These are phyloP conservation scores for Mucor ambiguus DNA, from an alignment of 371 early-diverging fungal species.

Conservation along the genomic window DNA sequence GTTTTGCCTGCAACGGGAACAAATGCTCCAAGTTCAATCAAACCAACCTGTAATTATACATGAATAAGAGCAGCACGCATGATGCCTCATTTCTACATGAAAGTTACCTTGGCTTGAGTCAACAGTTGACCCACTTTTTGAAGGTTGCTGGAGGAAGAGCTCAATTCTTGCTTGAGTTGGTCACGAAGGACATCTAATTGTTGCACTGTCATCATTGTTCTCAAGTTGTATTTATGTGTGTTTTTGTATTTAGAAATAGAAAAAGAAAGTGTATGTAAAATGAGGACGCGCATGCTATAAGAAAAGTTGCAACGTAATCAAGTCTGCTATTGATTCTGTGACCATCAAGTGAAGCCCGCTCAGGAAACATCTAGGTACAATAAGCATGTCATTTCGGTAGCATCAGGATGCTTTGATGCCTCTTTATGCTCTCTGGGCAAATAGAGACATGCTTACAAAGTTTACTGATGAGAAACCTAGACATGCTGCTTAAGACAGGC, in stretches of 20 bases:
- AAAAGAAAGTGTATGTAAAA: background rate
- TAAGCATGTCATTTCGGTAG: too few species aligned
- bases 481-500: too few species aligned
- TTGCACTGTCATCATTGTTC: conserved; percentile 27
- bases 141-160: conserved; percentile 70
- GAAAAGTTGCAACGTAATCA: conserved; percentile 15
- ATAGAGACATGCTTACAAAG: too few species aligned
- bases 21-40: conserved; percentile 76
- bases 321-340: background rate
- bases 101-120: conserved; percentile 78
- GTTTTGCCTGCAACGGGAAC: conserved; percentile 62
- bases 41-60: conserved; percentile 58
- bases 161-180: conserved; percentile 66
- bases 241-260: background rate
- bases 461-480: too few species aligned
- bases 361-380: too few species aligned
- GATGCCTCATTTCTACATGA: background rate
- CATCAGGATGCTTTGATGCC: too few species aligned
- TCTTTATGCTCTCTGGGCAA: too few species aligned
- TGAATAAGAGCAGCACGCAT: background rate
- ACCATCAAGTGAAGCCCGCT: background rate
- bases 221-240: background rate
- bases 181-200: conserved; percentile 47
- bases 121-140: conserved; percentile 72
- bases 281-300: conserved; percentile 17